These are phyloP conservation scores for Crithidia thermophila DNA, from an alignment of 208 protist species.

Conservation along the genomic window DNA sequence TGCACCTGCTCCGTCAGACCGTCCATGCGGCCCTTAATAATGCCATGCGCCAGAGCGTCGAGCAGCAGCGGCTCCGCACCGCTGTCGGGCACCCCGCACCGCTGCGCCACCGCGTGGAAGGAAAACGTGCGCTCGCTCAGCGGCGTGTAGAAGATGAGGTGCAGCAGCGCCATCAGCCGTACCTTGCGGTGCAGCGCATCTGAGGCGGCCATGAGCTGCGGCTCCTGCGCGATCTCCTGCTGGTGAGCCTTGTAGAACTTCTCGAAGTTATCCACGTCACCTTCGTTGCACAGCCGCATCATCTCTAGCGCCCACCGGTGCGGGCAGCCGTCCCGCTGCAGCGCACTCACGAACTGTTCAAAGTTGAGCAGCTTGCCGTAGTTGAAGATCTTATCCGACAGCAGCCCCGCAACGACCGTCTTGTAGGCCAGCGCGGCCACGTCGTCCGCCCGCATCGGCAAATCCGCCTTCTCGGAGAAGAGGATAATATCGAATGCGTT, in stretches of 20 bases:
- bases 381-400: constrained; percentile 88
- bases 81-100: constrained; percentile 62
- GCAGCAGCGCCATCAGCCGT: constrained; percentile 94
- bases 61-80: constrained; percentile 95
- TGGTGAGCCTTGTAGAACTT: constrained; percentile 49
- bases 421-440: constrained; percentile 67
- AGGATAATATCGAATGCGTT: constrained; percentile 85
- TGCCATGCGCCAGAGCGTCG: constrained; percentile 91
- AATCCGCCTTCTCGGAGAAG: constrained; percentile 76
- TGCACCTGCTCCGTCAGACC: constrained; percentile 81
- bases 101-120: constrained; percentile 69
- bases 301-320: constrained; percentile 76
- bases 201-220: constrained; percentile 31
- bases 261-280: constrained; percentile 76
- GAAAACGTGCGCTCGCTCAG: constrained; percentile 91
- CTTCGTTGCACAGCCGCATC: constrained; percentile 80
- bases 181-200: constrained; percentile 63
- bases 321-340: constrained; percentile 33
- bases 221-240: constrained; percentile 41
- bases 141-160: constrained; percentile 95
- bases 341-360: constrained; percentile 38
- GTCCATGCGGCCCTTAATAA: constrained; percentile 95
- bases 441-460: constrained; percentile 68
- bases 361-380: constrained; percentile 88
- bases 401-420: constrained; percentile 74